phyloP scores from a whole-genome alignment of 2,329 filamentous ascomycete species.

The Tolypocladium guangdongense region DNA sequence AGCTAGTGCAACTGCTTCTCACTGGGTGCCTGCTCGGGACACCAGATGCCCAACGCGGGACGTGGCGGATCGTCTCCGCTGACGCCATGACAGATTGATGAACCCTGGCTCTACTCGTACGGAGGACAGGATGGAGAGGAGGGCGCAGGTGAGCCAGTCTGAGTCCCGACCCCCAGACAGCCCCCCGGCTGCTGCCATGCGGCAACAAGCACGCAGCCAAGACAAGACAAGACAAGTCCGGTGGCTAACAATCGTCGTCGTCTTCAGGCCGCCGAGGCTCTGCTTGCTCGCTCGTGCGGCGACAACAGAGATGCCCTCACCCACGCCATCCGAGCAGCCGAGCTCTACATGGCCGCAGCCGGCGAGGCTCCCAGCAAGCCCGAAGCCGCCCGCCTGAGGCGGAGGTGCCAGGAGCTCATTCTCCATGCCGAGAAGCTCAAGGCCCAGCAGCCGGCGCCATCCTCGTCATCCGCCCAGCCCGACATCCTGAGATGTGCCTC shows the following conservation, averaged over 20 bases:
- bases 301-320: conserved; percentile 48
- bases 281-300: conserved; percentile 22
- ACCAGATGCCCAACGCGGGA: background rate
- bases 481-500: conserved; percentile 63
- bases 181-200: background rate
- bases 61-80: background rate
- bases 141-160: background rate
- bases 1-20: background rate
- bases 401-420: conserved; percentile 60
- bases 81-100: background rate
- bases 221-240: background rate
- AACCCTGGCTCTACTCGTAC: background rate
- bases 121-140: background rate
- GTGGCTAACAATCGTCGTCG: conserved; percentile 2
- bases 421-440: conserved; percentile 70
- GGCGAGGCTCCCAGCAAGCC: conserved; percentile 45
- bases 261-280: conserved; percentile 25
- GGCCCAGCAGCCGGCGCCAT: conserved; percentile 6
- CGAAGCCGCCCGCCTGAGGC: conserved; percentile 56
- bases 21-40: background rate
- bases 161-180: background rate
- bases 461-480: background rate
- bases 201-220: background rate
- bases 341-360: conserved; percentile 71
- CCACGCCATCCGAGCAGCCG: conserved; percentile 65